Base-by-base conservation (phyloP, 495 filamentous ascomycete genomes). In the Symbiotaphrina buchneri region DNA sequence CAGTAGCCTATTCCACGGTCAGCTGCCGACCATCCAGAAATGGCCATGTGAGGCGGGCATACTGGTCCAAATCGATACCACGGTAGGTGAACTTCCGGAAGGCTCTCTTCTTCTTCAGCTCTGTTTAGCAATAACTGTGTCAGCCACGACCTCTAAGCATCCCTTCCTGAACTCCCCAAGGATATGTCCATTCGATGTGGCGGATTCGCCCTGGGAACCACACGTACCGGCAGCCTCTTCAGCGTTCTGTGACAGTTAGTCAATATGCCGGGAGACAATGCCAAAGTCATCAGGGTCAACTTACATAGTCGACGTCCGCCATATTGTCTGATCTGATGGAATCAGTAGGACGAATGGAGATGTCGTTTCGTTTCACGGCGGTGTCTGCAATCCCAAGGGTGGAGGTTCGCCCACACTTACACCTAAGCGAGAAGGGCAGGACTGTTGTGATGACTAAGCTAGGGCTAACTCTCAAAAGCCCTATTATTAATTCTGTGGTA, bases 11-110 rank as follows among this genome's bases (percentile, higher is more conserved):
- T 31, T 36, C 27, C 1, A 17, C 15, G 30, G 18, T 36, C 5
- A 18, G 21, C n/a, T n/a, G n/a, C n/a, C n/a, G n/a, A n/a, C n/a
- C n/a, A n/a, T n/a, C n/a, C n/a, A n/a, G n/a, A n/a, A n/a, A n/a
- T n/a, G n/a, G n/a, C n/a, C n/a, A n/a, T n/a, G 39, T 44, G 11
- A 18, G 19, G 21, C 32, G 14, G 31, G 8, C 25, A 46, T 79
- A 93, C 85, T 90, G 77, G 58, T 97, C 87, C 58, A 97, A 84
- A 56, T 97, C 87, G 58, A 95, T 77, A 44, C 87, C 87, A 53
- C 87, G 83, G 75, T 94, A 97, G 44, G 85, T 87, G 58, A 97
- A 97, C 73, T 95, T 95, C 65, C 84, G 78, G 79, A 95, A 95
- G 50, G 81, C 65, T 82, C 85, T 91, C 64, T 71, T 87, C 71